Evolutionary conservation across 805 yeast genomes (phyloP).

Genomic region (Clavispora phyllophila): DNA sequence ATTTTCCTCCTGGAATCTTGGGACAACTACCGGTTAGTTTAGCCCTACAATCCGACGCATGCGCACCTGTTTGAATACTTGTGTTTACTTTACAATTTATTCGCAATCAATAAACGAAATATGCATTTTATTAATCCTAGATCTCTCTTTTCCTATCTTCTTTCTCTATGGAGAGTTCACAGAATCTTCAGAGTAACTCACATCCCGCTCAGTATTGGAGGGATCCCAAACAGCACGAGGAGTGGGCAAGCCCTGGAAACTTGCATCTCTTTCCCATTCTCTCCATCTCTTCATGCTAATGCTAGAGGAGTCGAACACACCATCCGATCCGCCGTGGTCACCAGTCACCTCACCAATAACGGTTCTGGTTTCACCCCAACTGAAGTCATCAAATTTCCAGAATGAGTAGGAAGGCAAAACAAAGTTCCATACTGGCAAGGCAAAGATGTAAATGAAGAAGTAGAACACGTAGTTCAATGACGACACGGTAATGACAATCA

Average conservation of each 20-base stretch:
- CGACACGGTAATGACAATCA: constrained; percentile 78
- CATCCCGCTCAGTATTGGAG: constrained; percentile 25
- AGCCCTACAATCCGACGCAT: not conserved
- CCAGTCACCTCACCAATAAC: constrained; percentile 63
- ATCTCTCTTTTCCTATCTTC: not conserved
- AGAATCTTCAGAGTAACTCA: constrained; percentile 23
- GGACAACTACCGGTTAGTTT: not conserved
- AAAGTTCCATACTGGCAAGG: constrained; percentile 93
- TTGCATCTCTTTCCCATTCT: constrained; percentile 66
- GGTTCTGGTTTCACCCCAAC: constrained; percentile 95
- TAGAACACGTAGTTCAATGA: constrained; percentile 67
- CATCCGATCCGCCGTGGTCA: constrained; percentile 64
- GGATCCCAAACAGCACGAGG: constrained; percentile 47
- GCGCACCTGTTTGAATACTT: not conserved
- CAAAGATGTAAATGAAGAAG: constrained; percentile 71
- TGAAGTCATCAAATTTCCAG: constrained; percentile 94
- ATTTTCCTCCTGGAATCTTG: not conserved
- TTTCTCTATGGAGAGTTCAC: constrained; percentile 4
- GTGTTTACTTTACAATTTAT: not conserved
- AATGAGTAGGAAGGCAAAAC: constrained; percentile 80
- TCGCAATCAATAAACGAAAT: not conserved
- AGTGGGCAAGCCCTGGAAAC: constrained; percentile 17
- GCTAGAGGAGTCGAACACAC: constrained; percentile 86
- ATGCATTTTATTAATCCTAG: not conserved
- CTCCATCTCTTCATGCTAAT: constrained; percentile 93